A percentile compares a stretch with the other conserved stretches of the same genome.
Conservation (phyloP, 139 green algal genomes). For the Haematococcus sp. region DNA sequence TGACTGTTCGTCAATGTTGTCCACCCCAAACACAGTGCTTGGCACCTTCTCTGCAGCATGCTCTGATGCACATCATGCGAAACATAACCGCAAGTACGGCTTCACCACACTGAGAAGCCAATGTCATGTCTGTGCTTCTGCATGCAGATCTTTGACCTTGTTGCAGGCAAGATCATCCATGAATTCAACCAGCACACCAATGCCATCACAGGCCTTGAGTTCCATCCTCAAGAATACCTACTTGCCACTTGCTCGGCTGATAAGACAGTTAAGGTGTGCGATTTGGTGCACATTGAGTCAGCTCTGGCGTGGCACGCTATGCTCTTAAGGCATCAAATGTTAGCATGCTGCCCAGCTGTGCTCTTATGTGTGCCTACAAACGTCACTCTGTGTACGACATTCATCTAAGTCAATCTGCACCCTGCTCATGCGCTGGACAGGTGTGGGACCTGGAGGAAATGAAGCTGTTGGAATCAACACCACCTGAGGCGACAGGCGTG, state of each 20-base stretch:
- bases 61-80: too few species aligned
- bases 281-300: not conserved
- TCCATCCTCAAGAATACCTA: slow-evolving; percentile 81
- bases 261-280: slow-evolving; percentile 51
- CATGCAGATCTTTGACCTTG: slow-evolving; percentile 78
- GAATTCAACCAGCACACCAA: slow-evolving; percentile 60
- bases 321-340: too few species aligned
- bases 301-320: not conserved
- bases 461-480: slow-evolving; percentile 49
- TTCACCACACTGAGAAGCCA: too few species aligned
- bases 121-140: not conserved
- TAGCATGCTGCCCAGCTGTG: too few species aligned
- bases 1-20: not conserved
- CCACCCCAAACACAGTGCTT: not conserved
- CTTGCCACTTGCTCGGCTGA: slow-evolving; percentile 70
- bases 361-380: not conserved
- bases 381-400: too few species aligned
- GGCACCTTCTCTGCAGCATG: too few species aligned
- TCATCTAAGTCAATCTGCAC: too few species aligned
- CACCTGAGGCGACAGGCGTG: slow-evolving; percentile 59
- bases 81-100: too few species aligned
- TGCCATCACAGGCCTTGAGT: slow-evolving; percentile 71
- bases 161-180: slow-evolving; percentile 54
- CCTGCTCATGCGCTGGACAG: slow-evolving; percentile 13
- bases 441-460: slow-evolving; percentile 85